Evolutionary conservation across 2,329 filamentous ascomycete species (phyloP).

Genomic region (Paracoccidioides brasiliensis): DNA sequence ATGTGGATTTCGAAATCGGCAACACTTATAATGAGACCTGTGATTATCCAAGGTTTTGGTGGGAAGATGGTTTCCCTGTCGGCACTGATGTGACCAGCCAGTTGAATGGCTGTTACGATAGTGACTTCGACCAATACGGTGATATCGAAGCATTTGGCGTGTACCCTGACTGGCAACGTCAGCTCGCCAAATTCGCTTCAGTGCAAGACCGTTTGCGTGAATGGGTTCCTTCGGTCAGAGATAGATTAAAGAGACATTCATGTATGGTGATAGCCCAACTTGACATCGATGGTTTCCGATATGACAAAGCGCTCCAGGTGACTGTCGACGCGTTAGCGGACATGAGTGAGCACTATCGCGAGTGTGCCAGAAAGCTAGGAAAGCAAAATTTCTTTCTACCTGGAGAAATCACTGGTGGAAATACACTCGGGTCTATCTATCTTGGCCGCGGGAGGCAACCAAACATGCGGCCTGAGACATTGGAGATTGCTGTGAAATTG

Average conservation of each 20-base stretch:
- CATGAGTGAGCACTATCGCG: slow-evolving; percentile 44
- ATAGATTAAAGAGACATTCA: slow-evolving; percentile 47
- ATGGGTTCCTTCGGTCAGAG: slow-evolving; percentile 46
- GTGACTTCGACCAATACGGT: slow-evolving; percentile 53
- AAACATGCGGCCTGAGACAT: slow-evolving; percentile 36
- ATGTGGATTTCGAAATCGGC: slow-evolving; percentile 45
- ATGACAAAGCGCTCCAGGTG: slow-evolving; percentile 53
- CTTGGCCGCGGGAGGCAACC: slow-evolving; percentile 50
- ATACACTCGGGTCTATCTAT: slow-evolving; percentile 47
- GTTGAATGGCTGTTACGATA: slow-evolving; percentile 46
- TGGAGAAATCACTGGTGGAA: slow-evolving; percentile 51
- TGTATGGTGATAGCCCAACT: slow-evolving; percentile 50
- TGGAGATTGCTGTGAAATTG: slow-evolving; percentile 37
- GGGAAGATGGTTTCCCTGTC: slow-evolving; percentile 42
- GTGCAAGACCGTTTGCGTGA: slow-evolving; percentile 55
- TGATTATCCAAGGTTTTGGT: slow-evolving; percentile 49
- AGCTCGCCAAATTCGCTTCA: slow-evolving; percentile 52
- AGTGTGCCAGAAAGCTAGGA: slow-evolving; percentile 43
- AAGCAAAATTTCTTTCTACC: slow-evolving; percentile 53
- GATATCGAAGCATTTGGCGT: slow-evolving; percentile 52
- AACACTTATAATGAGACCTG: slow-evolving; percentile 44
- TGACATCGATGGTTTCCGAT: slow-evolving; percentile 55
- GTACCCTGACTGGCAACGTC: slow-evolving; percentile 49
- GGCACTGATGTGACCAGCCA: slow-evolving; percentile 33
- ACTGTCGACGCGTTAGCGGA: slow-evolving; percentile 49